Base-by-base conservation (phyloP, 2,329 filamentous ascomycete species). In the Hyphodiscus sp. region DNA sequence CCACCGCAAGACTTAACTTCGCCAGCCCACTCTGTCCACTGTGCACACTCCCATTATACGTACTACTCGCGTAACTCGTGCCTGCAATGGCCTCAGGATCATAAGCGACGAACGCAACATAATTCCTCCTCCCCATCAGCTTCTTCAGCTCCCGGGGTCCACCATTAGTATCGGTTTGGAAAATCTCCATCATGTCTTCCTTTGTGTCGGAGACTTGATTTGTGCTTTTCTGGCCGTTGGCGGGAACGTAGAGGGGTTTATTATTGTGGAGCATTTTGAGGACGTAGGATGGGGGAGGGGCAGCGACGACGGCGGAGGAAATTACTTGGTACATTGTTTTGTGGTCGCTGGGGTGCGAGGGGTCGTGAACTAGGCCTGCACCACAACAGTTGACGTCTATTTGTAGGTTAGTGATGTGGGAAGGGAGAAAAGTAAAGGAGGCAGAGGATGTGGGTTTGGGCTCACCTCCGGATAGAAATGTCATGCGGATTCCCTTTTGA, bases 151-250 rank as follows among this genome's bases (percentile, higher is more conserved):
- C 92, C 46, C 91, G 80, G 0, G 84, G 77, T 38, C 82, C 76
- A n/a, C 94, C 92, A 51, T 86, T 89, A 16, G 94, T 90, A 64
- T 99, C 94, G 8, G 86, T 89, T 65, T 94, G 90, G 79, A 99
- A 99, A 61, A 99, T 95, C 75, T 99, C 94, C 88, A 99, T 95
- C 94, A 99, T 99, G 72, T 99, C 94, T 71, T 99, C 94, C 72
- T 99, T 97, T 46, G 94, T 99, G 69, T 99, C 94, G 1, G 85
- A 87, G 1, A 88, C 80, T 59, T 85, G 80, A 57, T 90, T 82
- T 1, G 79, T 86, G 1, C 87, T 85, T 60, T 82, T 81, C 53
- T 90, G 83, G n/a, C 92, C 92, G 70, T 99, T 99, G 51, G 81
- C 78, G 0, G 94, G 94, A 51, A 99, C 79, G 70, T 96, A 99